Conservation (phyloP, 2,329 filamentous ascomycete genomes). For the Anthostomella pinea region DNA sequence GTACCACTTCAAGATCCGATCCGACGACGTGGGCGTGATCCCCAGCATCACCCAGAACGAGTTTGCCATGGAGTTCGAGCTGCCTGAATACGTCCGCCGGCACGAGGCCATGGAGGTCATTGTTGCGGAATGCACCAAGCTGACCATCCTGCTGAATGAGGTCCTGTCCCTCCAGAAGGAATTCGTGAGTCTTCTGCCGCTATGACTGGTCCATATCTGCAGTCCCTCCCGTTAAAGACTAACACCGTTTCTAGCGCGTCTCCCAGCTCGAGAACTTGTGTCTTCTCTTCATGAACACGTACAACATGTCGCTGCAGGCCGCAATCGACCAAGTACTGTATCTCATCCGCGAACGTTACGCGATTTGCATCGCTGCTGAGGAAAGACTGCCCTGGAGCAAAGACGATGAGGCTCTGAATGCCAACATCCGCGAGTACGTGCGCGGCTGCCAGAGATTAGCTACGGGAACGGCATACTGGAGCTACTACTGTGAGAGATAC, state of each 20-base stretch:
- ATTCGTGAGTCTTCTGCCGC: slow-evolving; percentile 24
- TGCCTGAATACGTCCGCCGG: slow-evolving; percentile 24
- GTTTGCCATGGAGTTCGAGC: slow-evolving; percentile 30
- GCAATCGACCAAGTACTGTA: slow-evolving; percentile 24
- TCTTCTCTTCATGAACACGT: slow-evolving; percentile 27
- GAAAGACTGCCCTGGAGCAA: slow-evolving; percentile 28
- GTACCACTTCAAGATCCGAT: slow-evolving; percentile 28
- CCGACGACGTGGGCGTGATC: slow-evolving; percentile 28
- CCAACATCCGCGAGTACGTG: slow-evolving; percentile 26
- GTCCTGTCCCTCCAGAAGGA: slow-evolving; percentile 30
- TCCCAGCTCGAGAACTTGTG: slow-evolving; percentile 29
- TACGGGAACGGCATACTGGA: slow-evolving; percentile 30
- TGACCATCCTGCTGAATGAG: slow-evolving; percentile 28
- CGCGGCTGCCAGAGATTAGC: slow-evolving; percentile 25
- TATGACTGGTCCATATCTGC: neutral
- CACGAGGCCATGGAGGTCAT: slow-evolving; percentile 29
- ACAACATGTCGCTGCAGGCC: slow-evolving; percentile 20
- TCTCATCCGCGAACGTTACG: slow-evolving; percentile 29
- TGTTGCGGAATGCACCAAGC: slow-evolving; percentile 26
- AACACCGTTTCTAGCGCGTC: no score
- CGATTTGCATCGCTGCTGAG: slow-evolving; percentile 26
- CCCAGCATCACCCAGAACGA: slow-evolving; percentile 30
- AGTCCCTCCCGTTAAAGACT: slow-evolving; percentile 1
- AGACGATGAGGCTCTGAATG: slow-evolving; percentile 26
- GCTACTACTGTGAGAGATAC: slow-evolving; percentile 28